A percentile compares a stretch with the other conserved stretches of the same genome.
Evolutionary conservation across 768 basidiomycete species (phyloP).

Genomic region (Xerocomus brunneocitrinus): DNA sequence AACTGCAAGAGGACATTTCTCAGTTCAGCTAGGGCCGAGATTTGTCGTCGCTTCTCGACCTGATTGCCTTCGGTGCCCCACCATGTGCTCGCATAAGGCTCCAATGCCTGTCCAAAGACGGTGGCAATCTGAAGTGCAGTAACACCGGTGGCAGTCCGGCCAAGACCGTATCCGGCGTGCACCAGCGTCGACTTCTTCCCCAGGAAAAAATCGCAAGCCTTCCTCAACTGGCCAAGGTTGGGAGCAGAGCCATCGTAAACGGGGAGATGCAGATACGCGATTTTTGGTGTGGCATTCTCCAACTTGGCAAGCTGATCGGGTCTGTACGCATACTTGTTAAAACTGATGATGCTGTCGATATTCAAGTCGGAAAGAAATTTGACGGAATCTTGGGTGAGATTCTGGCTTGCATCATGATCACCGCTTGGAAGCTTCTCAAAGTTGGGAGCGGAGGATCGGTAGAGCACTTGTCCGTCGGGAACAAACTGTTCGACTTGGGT

Average conservation of each 20-base stretch:
- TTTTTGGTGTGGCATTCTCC: neutral
- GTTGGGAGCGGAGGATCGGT: neutral
- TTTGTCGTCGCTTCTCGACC: neutral
- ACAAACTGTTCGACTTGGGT: neutral
- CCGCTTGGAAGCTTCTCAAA: neutral
- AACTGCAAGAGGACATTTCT: neutral
- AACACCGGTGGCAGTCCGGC: neutral
- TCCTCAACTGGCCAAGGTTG: neutral
- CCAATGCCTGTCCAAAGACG: neutral
- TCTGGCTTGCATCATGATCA: neutral
- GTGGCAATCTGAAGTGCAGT: neutral
- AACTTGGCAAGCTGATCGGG: neutral
- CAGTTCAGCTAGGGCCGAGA: neutral
- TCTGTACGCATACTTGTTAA: neutral
- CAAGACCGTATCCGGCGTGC: neutral
- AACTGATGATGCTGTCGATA: neutral
- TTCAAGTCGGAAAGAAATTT: neutral
- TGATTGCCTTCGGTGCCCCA: neutral
- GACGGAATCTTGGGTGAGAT: neutral
- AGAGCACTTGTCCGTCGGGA: neutral
- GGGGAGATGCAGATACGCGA: neutral
- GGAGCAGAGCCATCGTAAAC: neutral
- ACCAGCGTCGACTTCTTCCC: neutral
- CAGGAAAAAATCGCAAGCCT: neutral
- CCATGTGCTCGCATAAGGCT: neutral